Conservation (phyloP, 1,284 basidiomycete genomes). For the Cutaneotrichosporon cutaneum region DNA sequence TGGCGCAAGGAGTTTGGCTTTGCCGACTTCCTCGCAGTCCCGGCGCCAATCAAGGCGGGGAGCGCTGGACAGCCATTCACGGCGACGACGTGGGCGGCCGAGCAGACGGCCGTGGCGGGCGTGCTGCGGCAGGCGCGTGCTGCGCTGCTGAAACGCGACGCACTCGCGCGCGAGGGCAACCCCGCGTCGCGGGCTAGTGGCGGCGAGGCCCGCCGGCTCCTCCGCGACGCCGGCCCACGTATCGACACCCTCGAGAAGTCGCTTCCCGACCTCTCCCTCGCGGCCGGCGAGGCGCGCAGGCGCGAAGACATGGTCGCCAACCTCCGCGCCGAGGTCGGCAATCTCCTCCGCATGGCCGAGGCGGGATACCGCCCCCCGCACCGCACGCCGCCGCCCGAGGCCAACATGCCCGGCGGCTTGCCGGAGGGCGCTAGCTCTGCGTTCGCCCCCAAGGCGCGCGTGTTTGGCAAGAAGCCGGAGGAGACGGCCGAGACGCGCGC, state of each 20-base stretch:
- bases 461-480: constrained; percentile 70
- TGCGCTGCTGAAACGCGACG: constrained; percentile 80
- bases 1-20: constrained; percentile 82
- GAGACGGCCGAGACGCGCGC: constrained; percentile 85
- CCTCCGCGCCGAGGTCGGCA: constrained; percentile 71
- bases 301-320: constrained; percentile 78
- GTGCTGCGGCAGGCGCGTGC: constrained; percentile 75
- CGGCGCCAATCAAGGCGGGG: constrained; percentile 40
- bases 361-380: constrained; percentile 35
- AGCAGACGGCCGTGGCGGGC: constrained; percentile 72
- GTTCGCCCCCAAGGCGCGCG: constrained; percentile 51
- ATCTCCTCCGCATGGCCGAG: constrained; percentile 48
- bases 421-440: background rate
- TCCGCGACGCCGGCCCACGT: constrained; percentile 70
- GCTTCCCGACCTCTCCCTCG: constrained; percentile 60
- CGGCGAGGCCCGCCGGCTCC: constrained; percentile 76
- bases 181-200: constrained; percentile 73
- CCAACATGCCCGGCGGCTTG: constrained; percentile 3
- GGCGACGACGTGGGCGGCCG: constrained; percentile 74
- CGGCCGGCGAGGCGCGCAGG: constrained; percentile 76
- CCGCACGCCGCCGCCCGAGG: constrained; percentile 10
- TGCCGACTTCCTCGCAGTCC: constrained; percentile 80
- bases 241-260: constrained; percentile 70
- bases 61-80: constrained; percentile 58
- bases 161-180: constrained; percentile 72